These are phyloP conservation scores for Tolypocladium inflatum DNA, from an alignment of 2,329 filamentous ascomycete genomes.

Conservation along the genomic window DNA sequence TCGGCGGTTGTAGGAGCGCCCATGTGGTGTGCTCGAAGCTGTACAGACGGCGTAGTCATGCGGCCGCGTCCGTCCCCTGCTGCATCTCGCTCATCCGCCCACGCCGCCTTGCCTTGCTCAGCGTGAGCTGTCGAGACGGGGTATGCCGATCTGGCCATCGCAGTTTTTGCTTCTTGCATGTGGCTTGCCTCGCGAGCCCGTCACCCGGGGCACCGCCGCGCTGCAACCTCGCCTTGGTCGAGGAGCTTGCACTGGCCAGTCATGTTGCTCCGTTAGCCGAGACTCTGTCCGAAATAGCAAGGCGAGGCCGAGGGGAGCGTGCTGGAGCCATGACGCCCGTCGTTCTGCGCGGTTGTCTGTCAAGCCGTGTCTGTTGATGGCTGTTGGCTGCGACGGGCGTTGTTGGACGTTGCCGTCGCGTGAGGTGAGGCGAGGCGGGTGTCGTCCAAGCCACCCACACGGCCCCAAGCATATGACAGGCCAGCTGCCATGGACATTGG, in stretches of 20 bases:
- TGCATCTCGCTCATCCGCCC: neutral
- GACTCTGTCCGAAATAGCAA: neutral
- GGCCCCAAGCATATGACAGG: neutral
- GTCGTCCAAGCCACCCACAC: neutral
- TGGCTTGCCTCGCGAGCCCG: neutral
- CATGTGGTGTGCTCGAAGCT: neutral
- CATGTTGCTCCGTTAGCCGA: neutral
- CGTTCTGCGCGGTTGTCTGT: neutral
- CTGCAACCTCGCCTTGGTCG: neutral
- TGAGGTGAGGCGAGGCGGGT: neutral
- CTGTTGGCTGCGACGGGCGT: neutral
- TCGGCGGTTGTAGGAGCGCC: neutral
- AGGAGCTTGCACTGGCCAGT: neutral
- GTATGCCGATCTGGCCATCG: neutral
- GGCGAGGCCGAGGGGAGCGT: too few species aligned
- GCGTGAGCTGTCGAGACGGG: neutral
- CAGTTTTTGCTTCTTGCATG: neutral
- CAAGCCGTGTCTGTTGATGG: neutral
- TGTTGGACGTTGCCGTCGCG: neutral
- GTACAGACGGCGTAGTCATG: neutral
- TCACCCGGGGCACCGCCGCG: neutral
- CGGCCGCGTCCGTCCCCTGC: neutral
- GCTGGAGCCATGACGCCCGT: neutral
- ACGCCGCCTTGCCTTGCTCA: neutral
- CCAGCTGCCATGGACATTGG: neutral